These are phyloP conservation scores for Stentor coeruleus DNA, from an alignment of 73 alveolate genomes.

Conservation along the genomic window DNA sequence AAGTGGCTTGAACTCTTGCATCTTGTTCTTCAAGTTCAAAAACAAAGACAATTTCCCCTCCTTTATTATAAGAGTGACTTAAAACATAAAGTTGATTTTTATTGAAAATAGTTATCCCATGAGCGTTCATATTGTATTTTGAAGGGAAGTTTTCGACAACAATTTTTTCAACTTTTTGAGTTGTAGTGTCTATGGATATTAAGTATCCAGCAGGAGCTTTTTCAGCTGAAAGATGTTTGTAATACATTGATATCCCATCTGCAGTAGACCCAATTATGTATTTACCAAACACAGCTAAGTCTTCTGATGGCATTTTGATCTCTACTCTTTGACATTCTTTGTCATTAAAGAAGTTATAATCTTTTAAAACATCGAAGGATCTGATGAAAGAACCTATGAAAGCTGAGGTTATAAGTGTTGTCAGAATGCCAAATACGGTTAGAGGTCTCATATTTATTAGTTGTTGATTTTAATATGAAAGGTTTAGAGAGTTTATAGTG, in stretches of 20 bases:
- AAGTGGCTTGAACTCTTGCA: background rate
- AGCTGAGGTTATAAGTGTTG: too few species aligned
- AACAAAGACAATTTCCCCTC: background rate
- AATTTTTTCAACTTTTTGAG: background rate
- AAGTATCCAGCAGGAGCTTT: background rate
- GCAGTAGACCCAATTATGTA: background rate
- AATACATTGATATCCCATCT: background rate
- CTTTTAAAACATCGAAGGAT: too few species aligned
- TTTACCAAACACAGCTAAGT: background rate
- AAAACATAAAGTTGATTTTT: background rate
- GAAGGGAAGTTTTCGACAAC: background rate
- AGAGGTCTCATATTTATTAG: too few species aligned
- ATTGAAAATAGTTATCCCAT: background rate
- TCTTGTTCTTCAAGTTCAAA: background rate
- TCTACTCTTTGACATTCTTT: too few species aligned
- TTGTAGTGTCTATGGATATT: background rate
- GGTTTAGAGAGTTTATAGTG: too few species aligned
- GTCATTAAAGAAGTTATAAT: too few species aligned
- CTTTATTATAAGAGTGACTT: background rate
- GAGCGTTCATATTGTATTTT: background rate
- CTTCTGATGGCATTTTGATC: too few species aligned
- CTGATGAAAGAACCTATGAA: too few species aligned
- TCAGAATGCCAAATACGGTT: too few species aligned
- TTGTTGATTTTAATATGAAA: too few species aligned
- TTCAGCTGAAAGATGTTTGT: background rate